Evolutionary conservation across 2,329 filamentous ascomycete genomes (phyloP).

Genomic region (Aureobasidium lini): DNA sequence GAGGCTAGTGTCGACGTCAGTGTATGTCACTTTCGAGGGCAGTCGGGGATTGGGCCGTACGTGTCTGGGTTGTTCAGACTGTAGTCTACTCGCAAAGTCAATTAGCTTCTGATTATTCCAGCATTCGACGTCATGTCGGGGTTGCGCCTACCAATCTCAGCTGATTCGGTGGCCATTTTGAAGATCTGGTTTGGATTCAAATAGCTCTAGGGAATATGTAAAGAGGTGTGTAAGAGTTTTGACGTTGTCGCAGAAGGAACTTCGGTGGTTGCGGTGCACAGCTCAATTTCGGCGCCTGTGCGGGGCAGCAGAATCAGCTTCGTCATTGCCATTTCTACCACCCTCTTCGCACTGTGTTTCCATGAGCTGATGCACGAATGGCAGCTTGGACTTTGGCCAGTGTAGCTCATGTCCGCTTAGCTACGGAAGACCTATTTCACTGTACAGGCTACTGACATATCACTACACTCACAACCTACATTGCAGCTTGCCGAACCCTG

Average conservation of each 20-base stretch:
- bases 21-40: conserved; percentile 49
- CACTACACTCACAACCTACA: too few relatives aligned
- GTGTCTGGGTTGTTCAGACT: conserved; percentile 31
- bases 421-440: too few relatives aligned
- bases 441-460: too few relatives aligned
- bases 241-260: conserved; percentile 11
- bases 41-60: conserved; percentile 16
- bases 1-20: conserved; percentile 89
- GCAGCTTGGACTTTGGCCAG: neutral
- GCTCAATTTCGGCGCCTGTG: conserved; percentile 12
- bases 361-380: neutral
- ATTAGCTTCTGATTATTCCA: conserved; percentile 6
- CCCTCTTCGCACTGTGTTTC: neutral
- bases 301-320: conserved; percentile 5
- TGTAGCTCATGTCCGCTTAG: too few relatives aligned
- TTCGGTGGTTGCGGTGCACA: conserved; percentile 10
- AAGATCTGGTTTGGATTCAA: conserved; percentile 11
- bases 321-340: neutral
- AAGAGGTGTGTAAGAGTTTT: conserved; percentile 7
- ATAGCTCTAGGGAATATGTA: neutral
- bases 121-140: neutral
- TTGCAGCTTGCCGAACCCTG: too few relatives aligned
- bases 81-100: conserved; percentile 25
- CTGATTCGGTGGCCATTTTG: conserved; percentile 22
- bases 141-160: conserved; percentile 19